These are phyloP conservation scores for Gelatoporia subvermispora DNA, from an alignment of 768 basidiomycete genomes.

Conservation along the genomic window DNA sequence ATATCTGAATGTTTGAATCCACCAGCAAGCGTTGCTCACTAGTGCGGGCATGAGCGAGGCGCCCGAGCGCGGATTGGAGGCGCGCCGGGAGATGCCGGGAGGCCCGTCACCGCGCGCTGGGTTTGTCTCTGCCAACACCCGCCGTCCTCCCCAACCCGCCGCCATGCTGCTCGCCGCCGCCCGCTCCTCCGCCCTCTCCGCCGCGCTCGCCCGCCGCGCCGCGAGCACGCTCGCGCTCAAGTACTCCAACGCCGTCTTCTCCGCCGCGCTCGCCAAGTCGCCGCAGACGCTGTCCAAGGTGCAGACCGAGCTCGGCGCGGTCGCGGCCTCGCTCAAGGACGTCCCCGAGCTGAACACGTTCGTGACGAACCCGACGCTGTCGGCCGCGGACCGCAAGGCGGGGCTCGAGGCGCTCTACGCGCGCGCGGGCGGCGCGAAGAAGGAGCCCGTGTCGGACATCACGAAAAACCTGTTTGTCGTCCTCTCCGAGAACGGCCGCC, in stretches of 20 bases:
- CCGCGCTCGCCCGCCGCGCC: conserved; percentile 61
- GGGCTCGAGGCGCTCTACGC: conserved; percentile 67
- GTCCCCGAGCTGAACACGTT: conserved; percentile 64
- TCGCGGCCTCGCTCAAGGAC: conserved; percentile 65
- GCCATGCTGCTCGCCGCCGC: conserved; percentile 54
- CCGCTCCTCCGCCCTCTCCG: conserved; percentile 41
- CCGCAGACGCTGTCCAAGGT: conserved; percentile 80
- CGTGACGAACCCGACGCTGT: conserved; percentile 89
- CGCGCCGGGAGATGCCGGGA: too few species aligned
- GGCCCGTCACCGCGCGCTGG: too few species aligned
- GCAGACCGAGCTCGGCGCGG: conserved; percentile 72
- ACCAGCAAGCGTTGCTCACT: too few species aligned
- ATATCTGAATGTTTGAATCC: too few species aligned
- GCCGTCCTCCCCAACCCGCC: conserved; percentile 10
- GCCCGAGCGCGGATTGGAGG: too few species aligned
- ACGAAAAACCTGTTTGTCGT: conserved; percentile 90
- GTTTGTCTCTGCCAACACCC: not conserved
- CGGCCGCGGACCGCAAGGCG: conserved; percentile 64
- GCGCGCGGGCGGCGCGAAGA: conserved; percentile 64
- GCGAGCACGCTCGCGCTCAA: conserved; percentile 76
- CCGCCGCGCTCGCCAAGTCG: conserved; percentile 79
- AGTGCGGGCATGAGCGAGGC: too few species aligned
- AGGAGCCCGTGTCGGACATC: conserved; percentile 75
- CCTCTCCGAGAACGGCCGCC: conserved; percentile 89
- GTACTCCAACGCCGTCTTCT: conserved; percentile 80